phyloP scores from a whole-genome alignment of 768 basidiomycete species.

The Amylocystis lapponica region DNA sequence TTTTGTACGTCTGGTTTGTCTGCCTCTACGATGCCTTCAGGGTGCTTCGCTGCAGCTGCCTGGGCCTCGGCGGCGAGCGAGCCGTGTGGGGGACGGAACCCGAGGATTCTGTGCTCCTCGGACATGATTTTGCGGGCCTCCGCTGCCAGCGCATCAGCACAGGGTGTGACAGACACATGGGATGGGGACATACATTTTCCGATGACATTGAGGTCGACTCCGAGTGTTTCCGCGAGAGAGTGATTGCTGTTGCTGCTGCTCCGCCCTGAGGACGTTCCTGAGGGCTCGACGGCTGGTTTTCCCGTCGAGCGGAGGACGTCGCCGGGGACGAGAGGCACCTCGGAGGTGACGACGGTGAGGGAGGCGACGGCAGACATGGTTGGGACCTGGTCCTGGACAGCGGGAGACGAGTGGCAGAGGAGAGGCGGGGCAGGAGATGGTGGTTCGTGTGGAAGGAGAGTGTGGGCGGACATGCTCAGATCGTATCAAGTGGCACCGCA shows the following conservation, averaged over 20 bases:
- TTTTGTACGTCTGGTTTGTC: conserved; percentile 7
- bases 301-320: conserved; percentile 62
- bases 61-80: conserved; percentile 33
- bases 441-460: too few relatives aligned
- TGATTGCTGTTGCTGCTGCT: background rate
- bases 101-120: conserved; percentile 30
- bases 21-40: conserved; percentile 13
- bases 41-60: conserved; percentile 29
- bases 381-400: background rate
- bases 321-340: conserved; percentile 51
- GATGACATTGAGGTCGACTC: conserved; percentile 20
- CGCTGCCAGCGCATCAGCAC: conserved; percentile 6
- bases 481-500: too few relatives aligned
- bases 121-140: conserved; percentile 32
- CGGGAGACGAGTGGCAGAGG: background rate
- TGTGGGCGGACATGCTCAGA: too few relatives aligned
- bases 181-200: conserved; percentile 11
- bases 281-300: conserved; percentile 47
- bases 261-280: background rate
- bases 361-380: background rate
- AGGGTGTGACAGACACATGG: background rate
- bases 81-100: conserved; percentile 30
- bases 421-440: background rate
- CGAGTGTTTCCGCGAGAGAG: conserved; percentile 16
- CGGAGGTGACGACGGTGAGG: conserved; percentile 7